phyloP scores from a whole-genome alignment of 164 flowering plant genomes.

The Buxus sempervirens region DNA sequence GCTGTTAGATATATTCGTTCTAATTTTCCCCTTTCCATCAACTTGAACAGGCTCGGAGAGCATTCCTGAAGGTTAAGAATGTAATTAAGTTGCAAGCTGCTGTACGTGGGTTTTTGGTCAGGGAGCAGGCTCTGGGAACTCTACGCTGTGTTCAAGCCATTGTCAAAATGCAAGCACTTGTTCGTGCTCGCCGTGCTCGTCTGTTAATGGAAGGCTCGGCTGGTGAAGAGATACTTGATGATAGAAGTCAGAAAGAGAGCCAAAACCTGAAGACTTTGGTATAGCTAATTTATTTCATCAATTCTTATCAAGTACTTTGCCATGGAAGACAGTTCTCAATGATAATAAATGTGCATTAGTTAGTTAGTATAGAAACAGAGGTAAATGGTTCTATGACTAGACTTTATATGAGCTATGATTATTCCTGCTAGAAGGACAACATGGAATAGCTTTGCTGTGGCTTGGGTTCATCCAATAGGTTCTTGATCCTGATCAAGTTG shows the following conservation, averaged over 20 bases:
- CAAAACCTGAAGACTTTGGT: constrained; percentile 29
- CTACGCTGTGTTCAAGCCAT: constrained; percentile 88
- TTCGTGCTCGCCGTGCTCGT: constrained; percentile 68
- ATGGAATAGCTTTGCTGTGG: neutral
- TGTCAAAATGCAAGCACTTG: constrained; percentile 85
- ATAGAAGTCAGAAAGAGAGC: constrained; percentile 15
- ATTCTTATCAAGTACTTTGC: neutral
- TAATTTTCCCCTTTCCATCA: neutral
- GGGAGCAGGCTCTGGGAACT: constrained; percentile 82
- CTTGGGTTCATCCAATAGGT: neutral
- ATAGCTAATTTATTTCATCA: constrained; percentile 17
- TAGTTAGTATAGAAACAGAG: neutral
- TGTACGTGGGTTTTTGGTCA: constrained; percentile 85
- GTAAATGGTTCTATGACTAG: neutral
- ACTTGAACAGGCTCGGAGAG: constrained; percentile 55
- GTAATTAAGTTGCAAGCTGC: constrained; percentile 87
- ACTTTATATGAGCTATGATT: neutral
- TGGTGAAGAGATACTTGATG: constrained; percentile 23
- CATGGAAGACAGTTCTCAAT: neutral
- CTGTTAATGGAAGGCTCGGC: constrained; percentile 21
- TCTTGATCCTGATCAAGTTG: neutral
- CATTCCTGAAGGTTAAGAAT: constrained; percentile 53
- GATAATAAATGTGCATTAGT: neutral
- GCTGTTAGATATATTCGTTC: constrained; percentile 3
- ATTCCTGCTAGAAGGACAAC: neutral